Evolutionary conservation across 345 rosid genomes (phyloP).

Genomic region (Euphorbia lathyris): DNA sequence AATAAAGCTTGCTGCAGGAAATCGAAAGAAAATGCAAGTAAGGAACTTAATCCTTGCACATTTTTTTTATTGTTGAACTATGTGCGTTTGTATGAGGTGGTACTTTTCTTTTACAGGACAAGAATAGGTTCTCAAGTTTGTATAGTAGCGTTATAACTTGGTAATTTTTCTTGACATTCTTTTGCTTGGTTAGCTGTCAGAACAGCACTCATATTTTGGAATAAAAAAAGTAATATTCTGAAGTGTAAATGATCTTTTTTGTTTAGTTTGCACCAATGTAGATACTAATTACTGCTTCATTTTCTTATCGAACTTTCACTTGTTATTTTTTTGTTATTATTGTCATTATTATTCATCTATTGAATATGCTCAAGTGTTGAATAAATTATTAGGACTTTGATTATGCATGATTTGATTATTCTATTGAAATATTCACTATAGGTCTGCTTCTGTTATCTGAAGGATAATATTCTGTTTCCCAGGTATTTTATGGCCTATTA

Average conservation of each 20-base stretch:
- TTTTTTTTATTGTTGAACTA: background rate
- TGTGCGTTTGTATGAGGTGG: background rate
- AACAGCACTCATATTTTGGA: background rate
- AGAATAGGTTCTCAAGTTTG: background rate
- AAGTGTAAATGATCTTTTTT: background rate
- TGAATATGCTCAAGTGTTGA: background rate
- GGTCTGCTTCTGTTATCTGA: background rate
- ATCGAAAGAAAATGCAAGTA: constrained; percentile 95
- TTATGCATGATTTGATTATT: background rate
- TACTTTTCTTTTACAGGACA: background rate
- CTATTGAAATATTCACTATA: background rate
- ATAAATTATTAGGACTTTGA: background rate
- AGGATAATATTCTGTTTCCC: constrained; percentile 19
- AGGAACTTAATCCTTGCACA: constrained; percentile 4
- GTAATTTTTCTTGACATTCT: background rate
- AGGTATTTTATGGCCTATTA: constrained; percentile 89
- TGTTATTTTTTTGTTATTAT: background rate
- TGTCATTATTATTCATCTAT: background rate
- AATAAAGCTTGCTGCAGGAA: constrained; percentile 78
- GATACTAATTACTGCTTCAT: background rate
- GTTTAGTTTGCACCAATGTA: background rate
- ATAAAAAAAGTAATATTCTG: background rate
- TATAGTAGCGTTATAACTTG: background rate
- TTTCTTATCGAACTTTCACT: background rate
- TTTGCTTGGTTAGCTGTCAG: no score